phyloP scores from a whole-genome alignment of 2,329 filamentous ascomycete species.

The Exophiala calicioides region DNA sequence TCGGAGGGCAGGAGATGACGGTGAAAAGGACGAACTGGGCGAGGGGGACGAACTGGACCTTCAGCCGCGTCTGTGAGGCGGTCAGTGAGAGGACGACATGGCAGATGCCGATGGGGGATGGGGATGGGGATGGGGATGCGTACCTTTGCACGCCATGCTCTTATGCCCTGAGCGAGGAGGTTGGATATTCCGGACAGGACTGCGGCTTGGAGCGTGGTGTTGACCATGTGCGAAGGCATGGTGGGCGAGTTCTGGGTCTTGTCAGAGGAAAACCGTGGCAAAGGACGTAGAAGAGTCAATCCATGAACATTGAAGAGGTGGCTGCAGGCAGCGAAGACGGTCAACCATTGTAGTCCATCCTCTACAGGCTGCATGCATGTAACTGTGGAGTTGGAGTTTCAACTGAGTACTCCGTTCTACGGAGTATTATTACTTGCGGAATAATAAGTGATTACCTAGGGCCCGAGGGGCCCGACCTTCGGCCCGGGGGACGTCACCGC shows the following conservation, averaged over 20 bases:
- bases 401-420: too few species aligned
- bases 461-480: too few species aligned
- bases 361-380: too few species aligned
- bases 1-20: conserved; percentile 73
- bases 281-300: too few species aligned
- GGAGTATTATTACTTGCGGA: too few species aligned
- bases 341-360: too few species aligned
- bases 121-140: background rate
- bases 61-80: conserved; percentile 45
- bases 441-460: too few species aligned
- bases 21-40: conserved; percentile 77
- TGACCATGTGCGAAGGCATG: conserved; percentile 47
- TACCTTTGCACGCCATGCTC: conserved; percentile 52
- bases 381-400: too few species aligned
- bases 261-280: too few species aligned
- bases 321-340: too few species aligned
- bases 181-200: conserved; percentile 68
- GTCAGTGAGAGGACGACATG: background rate
- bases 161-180: conserved; percentile 70
- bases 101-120: background rate
- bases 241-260: too few species aligned
- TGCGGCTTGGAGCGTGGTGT: conserved; percentile 66
- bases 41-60: conserved; percentile 67
- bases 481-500: too few species aligned
- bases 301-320: background rate